These are phyloP conservation scores for Mortierella claussenii DNA, from an alignment of 192 early-diverging fungal genomes.

Conservation along the genomic window DNA sequence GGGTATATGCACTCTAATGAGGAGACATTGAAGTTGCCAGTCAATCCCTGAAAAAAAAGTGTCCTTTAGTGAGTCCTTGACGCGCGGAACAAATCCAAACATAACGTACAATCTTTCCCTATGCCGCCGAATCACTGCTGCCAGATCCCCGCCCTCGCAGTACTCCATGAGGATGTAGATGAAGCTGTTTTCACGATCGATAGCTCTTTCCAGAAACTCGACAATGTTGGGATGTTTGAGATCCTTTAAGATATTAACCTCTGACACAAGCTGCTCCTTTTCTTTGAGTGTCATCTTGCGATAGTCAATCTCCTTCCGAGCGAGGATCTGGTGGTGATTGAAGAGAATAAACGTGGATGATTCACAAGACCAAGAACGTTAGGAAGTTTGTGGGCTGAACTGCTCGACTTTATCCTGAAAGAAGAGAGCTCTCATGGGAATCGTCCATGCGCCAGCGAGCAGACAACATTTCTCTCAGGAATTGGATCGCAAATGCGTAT, in stretches of 20 bases:
- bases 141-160: slow-evolving; percentile 80
- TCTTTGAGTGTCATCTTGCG: slow-evolving; percentile 79
- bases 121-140: slow-evolving; percentile 71
- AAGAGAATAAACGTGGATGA: no score
- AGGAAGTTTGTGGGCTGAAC: neutral
- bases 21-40: neutral
- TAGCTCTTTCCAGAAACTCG: slow-evolving; percentile 73
- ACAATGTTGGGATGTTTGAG: slow-evolving; percentile 80
- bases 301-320: slow-evolving; percentile 84
- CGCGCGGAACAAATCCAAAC: neutral
- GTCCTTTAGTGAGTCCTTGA: neutral
- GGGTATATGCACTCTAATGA: slow-evolving; percentile 59
- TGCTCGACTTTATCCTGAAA: no score
- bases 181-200: slow-evolving; percentile 71
- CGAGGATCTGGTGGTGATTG: slow-evolving; percentile 67
- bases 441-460: no score
- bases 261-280: slow-evolving; percentile 77
- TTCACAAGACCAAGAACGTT: neutral
- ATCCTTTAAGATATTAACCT: slow-evolving; percentile 80
- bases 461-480: no score
- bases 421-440: no score
- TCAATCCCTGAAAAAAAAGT: no score
- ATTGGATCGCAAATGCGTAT: no score
- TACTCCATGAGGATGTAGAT: slow-evolving; percentile 87
- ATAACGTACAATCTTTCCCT: slow-evolving; percentile 61